Evolutionary conservation across 2,329 filamentous ascomycete genomes (phyloP).

Genomic region (Simplicillium sp.): DNA sequence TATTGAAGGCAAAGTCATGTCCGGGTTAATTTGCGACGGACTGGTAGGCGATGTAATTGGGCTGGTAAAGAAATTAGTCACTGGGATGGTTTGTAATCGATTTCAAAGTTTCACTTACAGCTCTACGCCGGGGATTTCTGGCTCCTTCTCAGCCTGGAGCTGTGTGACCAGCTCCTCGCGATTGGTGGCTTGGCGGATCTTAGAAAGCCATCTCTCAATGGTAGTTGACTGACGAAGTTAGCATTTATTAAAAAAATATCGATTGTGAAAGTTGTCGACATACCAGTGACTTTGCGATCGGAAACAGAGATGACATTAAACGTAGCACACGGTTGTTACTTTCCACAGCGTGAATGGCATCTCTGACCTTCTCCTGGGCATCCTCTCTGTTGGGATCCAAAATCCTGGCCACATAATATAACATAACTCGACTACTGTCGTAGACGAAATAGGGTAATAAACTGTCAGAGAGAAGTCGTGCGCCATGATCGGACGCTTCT

Average conservation of each 20-base stretch:
- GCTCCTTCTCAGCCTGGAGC: constrained; percentile 12
- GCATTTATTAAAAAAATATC: background rate
- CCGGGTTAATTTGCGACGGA: constrained; percentile 9
- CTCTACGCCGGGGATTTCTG: constrained; percentile 11
- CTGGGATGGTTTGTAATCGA: too few species aligned
- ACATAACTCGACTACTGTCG: constrained; percentile 36
- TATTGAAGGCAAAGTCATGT: constrained; percentile 13
- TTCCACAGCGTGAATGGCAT: constrained; percentile 28
- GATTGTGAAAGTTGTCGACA: constrained; percentile 8
- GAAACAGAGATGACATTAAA: constrained; percentile 27
- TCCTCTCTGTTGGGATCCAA: constrained; percentile 25
- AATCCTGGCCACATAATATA: constrained; percentile 35
- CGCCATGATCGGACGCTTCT: constrained; percentile 29
- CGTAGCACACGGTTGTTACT: constrained; percentile 26
- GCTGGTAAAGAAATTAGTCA: background rate
- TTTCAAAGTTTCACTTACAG: constrained; percentile 11
- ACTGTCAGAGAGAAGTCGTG: constrained; percentile 30
- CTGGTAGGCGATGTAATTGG: constrained; percentile 9
- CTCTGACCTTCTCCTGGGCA: constrained; percentile 23
- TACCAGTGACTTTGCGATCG: constrained; percentile 28
- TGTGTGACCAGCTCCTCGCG: constrained; percentile 6
- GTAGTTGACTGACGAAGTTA: constrained; percentile 20
- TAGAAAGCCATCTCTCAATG: constrained; percentile 27
- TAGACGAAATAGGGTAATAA: constrained; percentile 36
- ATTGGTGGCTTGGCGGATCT: constrained; percentile 21